Base-by-base conservation (phyloP, 1,139 yeast species). In the Lodderomyces parapsilosis region DNA sequence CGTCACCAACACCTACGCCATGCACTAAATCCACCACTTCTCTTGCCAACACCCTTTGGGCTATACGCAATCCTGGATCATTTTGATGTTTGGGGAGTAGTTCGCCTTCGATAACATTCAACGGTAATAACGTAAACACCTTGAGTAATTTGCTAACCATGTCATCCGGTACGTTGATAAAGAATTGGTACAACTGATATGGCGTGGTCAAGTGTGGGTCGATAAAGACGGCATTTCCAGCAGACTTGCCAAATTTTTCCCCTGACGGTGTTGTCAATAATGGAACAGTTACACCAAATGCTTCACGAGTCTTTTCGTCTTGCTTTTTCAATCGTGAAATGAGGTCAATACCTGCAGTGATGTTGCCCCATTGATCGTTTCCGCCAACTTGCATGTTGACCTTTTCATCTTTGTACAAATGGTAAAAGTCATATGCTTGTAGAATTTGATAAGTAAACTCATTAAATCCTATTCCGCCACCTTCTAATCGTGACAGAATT, bases 301-400 rank as follows among this genome's bases (percentile, higher is more conserved):
- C 76, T 14, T 38, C 43, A 32, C 46, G 47, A 8, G 46, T 45
- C 14, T 49, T 45, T 7, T 32, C 28, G 4, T 36, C 40, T 13
- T 57, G 46, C 36, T 63, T 63, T 39, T 65, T 71, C 43, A 88
- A 62, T 50, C 96, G 70, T 1, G 85, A 74, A 36, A 93, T 89
- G 46, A 94, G 71, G 57, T 93, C 99, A 40, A 88, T 79, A 0
- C 99, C 99, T 0, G 98, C 98, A 5, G 96, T 89, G 49, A 94
- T 94, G 56, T 93, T 93, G 1, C 99, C 99, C 93, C 97, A 93
- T 63, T 93, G 99, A 60, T 93, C 99, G 58, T 86, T 90, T 7
- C 99, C 99, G 13, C 99, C 99, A 20, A 94, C 81, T 65, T 93
- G 97, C 28, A 90, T 63, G 40, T 76, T 71, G 36, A 93, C 94